Conservation (phyloP, 2,329 filamentous ascomycete species). For the Nemania sp. region DNA sequence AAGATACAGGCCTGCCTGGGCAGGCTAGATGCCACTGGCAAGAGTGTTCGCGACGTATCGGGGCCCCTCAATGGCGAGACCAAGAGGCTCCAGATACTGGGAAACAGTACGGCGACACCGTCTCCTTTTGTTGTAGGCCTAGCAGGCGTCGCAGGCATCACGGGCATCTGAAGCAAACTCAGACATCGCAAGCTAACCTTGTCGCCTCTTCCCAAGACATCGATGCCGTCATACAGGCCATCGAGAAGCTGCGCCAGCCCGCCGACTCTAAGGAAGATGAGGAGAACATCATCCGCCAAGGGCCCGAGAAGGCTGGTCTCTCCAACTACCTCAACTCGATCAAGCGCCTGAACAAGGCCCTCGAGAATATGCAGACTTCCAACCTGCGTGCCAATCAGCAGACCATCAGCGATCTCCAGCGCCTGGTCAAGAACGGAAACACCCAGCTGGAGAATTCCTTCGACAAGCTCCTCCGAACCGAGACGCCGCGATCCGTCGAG, state of each 20-base stretch:
- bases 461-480: constrained; percentile 72
- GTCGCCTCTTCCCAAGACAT: constrained; percentile 63
- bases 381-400: constrained; percentile 92
- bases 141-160: too few species aligned
- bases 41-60: constrained; percentile 88
- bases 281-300: constrained; percentile 85
- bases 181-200: constrained; percentile 30
- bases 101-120: constrained; percentile 63
- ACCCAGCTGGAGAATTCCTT: constrained; percentile 85
- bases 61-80: constrained; percentile 93
- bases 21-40: constrained; percentile 83
- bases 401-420: constrained; percentile 78
- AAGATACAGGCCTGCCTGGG: constrained; percentile 90
- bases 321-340: constrained; percentile 86
- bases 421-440: constrained; percentile 77
- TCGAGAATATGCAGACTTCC: constrained; percentile 83
- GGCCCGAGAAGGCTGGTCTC: constrained; percentile 82
- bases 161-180: too few species aligned
- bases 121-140: too few species aligned
- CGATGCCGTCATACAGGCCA: constrained; percentile 81
- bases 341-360: constrained; percentile 84
- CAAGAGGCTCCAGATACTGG: constrained; percentile 83
- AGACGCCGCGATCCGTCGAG: constrained; percentile 81
- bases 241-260: constrained; percentile 87
- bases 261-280: constrained; percentile 90